phyloP scores from a whole-genome alignment of 176 grass and related monocot species.

The Juncus inflexus region DNA sequence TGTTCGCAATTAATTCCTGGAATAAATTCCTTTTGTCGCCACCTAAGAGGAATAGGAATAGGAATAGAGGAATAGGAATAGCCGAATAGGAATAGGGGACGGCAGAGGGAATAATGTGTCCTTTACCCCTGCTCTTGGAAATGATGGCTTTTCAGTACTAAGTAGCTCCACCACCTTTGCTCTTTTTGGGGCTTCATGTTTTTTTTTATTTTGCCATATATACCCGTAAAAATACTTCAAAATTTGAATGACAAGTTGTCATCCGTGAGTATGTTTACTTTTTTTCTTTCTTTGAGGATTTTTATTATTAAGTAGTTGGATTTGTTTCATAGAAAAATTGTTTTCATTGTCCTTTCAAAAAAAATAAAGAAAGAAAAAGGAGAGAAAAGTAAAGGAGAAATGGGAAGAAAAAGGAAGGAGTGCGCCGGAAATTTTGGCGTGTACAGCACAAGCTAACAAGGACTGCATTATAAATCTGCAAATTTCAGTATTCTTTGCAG shows the following conservation, averaged over 20 bases:
- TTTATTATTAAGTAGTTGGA: neutral
- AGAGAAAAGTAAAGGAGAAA: neutral
- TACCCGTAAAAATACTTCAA: too few species aligned
- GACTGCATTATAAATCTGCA: neutral
- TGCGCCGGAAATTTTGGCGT: conserved; percentile 30
- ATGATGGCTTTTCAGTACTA: conserved; percentile 22
- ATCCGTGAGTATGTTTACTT: neutral
- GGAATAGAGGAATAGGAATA: neutral
- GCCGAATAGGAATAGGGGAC: neutral
- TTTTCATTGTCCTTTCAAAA: neutral
- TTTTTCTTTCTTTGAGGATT: neutral
- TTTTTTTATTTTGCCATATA: neutral
- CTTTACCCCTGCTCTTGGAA: conserved; percentile 8
- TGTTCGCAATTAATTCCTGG: conserved; percentile 23
- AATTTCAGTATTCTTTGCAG: neutral
- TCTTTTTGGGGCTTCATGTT: neutral
- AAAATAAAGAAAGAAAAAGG: neutral
- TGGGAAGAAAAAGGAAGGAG: conserved; percentile 21
- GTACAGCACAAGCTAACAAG: conserved; percentile 23
- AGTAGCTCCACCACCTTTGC: neutral
- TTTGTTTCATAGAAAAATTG: neutral
- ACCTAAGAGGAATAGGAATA: conserved; percentile 27
- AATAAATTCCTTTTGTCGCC: conserved; percentile 33
- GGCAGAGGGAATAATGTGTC: conserved; percentile 27
- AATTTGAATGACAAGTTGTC: too few species aligned